These are phyloP conservation scores for Umbelopsis sp. DNA, from an alignment of 192 early-diverging fungal species.

Conservation along the genomic window DNA sequence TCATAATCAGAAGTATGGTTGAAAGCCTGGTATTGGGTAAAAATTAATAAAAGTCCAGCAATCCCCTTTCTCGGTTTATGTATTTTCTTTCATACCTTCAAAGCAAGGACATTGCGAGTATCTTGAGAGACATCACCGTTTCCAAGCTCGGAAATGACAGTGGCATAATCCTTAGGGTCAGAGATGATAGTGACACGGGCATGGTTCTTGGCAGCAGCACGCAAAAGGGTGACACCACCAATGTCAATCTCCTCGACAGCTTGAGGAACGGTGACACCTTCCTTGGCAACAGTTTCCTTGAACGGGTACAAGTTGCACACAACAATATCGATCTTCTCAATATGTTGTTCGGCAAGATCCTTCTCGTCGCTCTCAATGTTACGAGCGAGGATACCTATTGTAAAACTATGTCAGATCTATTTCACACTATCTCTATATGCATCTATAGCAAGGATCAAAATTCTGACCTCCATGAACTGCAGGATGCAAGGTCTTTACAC, in stretches of 20 bases:
- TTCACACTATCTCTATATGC: background rate
- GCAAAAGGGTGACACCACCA: slow-evolving; percentile 95
- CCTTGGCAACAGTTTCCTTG: slow-evolving; percentile 89
- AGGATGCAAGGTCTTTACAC: slow-evolving; percentile 99
- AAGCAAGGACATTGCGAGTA: slow-evolving; percentile 78
- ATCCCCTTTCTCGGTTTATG: background rate
- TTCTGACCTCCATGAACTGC: slow-evolving; percentile 90
- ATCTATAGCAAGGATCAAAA: background rate
- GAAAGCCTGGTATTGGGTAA: slow-evolving; percentile 72
- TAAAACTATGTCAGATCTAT: slow-evolving; percentile 12
- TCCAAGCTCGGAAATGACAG: slow-evolving; percentile 76
- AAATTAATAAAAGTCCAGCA: background rate
- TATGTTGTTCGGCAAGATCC: slow-evolving; percentile 88
- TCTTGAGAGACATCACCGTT: slow-evolving; percentile 65
- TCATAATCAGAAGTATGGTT: slow-evolving; percentile 97
- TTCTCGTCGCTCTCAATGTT: slow-evolving; percentile 80
- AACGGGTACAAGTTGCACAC: slow-evolving; percentile 99
- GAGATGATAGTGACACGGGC: slow-evolving; percentile 89
- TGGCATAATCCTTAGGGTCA: slow-evolving; percentile 91
- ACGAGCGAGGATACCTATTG: slow-evolving; percentile 84
- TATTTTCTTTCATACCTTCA: slow-evolving; percentile 58
- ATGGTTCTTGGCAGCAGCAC: slow-evolving; percentile 99
- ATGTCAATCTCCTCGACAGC: slow-evolving; percentile 99
- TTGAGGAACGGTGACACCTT: slow-evolving; percentile 86
- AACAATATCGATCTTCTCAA: slow-evolving; percentile 92